Conservation (phyloP, 2,329 filamentous ascomycete species). For the Trichoderma semiorbis region DNA sequence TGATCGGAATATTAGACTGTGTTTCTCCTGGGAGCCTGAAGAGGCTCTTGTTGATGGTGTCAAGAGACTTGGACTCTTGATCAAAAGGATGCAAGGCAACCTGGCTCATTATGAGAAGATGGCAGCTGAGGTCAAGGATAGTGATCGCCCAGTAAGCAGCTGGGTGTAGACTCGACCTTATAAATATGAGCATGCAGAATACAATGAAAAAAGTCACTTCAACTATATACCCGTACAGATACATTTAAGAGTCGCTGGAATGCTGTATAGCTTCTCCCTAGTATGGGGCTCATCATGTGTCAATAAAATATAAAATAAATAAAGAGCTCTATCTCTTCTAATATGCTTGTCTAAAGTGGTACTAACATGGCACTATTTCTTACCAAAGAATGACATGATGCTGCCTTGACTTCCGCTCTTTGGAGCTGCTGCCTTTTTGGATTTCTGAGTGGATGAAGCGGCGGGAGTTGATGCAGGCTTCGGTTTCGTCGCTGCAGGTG, state of each 20-base stretch:
- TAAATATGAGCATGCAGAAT: not conserved
- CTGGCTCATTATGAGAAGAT: conserved; percentile 27
- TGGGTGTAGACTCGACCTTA: not conserved
- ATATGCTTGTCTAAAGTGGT: not conserved
- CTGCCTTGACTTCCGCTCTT: conserved; percentile 65
- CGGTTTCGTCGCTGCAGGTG: conserved; percentile 46
- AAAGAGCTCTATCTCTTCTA: not conserved
- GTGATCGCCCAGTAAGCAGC: not conserved
- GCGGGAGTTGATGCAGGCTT: conserved; percentile 45
- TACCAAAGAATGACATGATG: conserved; percentile 90
- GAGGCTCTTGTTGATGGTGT: conserved; percentile 65
- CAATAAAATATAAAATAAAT: not conserved
- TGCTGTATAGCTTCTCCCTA: not conserved
- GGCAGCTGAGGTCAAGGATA: not conserved
- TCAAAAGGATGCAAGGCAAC: conserved; percentile 33
- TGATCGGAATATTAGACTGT: conserved; percentile 59
- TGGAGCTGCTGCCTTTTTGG: conserved; percentile 48
- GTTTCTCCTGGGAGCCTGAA: conserved; percentile 70
- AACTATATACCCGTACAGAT: not conserved
- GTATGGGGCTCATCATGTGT: not conserved
- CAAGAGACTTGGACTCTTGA: conserved; percentile 53
- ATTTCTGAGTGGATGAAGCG: conserved; percentile 46
- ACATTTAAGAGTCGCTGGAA: not conserved
- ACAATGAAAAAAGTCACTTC: not conserved
- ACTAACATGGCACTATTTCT: conserved; percentile 56